Evolutionary conservation across 2,329 filamentous ascomycete genomes (phyloP), one percentile per base, ranked within the genome.

Genomic region (Cordyceps cateniannulata): DNA sequence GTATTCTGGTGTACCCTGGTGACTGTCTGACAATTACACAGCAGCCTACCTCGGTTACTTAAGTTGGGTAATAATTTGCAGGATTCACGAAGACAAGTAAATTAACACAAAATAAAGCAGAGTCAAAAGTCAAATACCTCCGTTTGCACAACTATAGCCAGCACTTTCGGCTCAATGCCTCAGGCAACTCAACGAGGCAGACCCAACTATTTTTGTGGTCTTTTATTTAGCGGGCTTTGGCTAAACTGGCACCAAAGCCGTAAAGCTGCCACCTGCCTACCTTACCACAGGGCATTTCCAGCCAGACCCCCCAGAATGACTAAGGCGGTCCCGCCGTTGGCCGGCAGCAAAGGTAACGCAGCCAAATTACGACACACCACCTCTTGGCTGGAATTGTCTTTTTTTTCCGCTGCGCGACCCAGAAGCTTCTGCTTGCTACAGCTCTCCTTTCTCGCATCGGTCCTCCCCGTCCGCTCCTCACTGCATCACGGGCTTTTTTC

Each of bases 361-460:
- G 53, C 52, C 57, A 61, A 61, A 51, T 52, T 61, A 51, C 53
- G 25, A 45, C 35, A 51, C 52, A 49, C 38, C 52, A 44, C 38
- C 32, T 48, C 27, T 55, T 45, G 51, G 59, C 35, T 50, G 51
- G 32, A 45, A 49, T 57, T 35, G 35, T 40, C 20, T 35, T 25
- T 57, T 54, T 53, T 61, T 61, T 58, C 32, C 44, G 22, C 40
- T 42, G 14, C 60, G 60, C 53, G 60, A 61, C 60, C 52, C 58
- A 54, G 50, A 62, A 55, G 55, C 60, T 55, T 53, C 55, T 52
- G 54, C n/a, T 38, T 58, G 20, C 40, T 22, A 53, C 38, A 57
- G 47, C 60, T 52, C 59, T 50, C 52, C 48, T 20, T 54, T 49
- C 29, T 52, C 60, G 45, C 60, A 58, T 61, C 60, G 27, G 38